These are phyloP conservation scores for Podospora pseudocomata DNA, from an alignment of 495 filamentous ascomycete genomes.

Conservation along the genomic window DNA sequence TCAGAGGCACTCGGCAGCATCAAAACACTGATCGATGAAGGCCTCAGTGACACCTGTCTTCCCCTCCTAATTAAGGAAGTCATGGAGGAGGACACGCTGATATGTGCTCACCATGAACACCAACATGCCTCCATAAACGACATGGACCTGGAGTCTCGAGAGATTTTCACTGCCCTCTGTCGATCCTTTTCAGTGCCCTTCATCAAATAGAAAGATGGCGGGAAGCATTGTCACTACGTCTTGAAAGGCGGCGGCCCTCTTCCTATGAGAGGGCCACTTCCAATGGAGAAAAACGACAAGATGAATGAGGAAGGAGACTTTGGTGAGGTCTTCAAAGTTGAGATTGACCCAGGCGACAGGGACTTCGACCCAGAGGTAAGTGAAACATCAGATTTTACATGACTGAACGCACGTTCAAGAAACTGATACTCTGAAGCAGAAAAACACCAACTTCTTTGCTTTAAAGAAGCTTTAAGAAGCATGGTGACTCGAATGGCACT, in stretches of 20 bases:
- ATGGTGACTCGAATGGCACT: background rate
- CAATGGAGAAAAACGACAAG: background rate
- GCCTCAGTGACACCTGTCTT: conserved; percentile 1
- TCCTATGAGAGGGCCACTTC: background rate
- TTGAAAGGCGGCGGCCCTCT: background rate
- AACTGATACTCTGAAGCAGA: background rate
- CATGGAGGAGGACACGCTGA: background rate
- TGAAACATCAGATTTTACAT: background rate
- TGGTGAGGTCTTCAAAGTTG: background rate
- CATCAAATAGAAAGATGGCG: background rate
- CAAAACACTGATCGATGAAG: background rate
- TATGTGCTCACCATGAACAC: background rate
- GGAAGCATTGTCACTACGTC: background rate
- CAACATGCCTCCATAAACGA: background rate
- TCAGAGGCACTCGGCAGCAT: background rate
- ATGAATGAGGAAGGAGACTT: background rate
- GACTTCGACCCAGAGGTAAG: background rate
- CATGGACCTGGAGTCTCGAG: background rate
- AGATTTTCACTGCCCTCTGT: background rate
- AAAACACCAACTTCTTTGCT: background rate
- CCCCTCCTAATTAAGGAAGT: background rate
- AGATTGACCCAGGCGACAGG: background rate
- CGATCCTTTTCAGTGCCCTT: background rate
- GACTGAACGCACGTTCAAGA: background rate
- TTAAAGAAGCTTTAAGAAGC: conserved; percentile 6